A percentile compares a stretch with the other conserved stretches of the same genome.
Conservation (phyloP, 768 basidiomycete genomes). For the Suillus variegatus region DNA sequence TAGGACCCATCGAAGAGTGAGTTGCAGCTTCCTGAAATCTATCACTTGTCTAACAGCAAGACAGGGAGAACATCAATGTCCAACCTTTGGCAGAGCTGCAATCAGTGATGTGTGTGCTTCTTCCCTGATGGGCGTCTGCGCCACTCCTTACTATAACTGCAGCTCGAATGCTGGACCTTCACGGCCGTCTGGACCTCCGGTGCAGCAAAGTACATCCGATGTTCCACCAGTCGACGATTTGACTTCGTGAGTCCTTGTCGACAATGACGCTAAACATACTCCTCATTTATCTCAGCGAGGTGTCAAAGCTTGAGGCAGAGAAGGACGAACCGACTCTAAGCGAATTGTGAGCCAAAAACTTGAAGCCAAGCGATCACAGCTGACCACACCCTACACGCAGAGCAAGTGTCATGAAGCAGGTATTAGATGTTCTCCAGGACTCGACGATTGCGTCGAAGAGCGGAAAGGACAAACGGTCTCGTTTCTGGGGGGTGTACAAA, state of each 20-base stretch:
- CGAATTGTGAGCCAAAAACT: not conserved
- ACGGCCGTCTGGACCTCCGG: not conserved
- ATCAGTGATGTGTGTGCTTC: not conserved
- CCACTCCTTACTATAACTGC: not conserved
- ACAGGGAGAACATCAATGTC: not conserved
- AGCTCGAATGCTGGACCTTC: not conserved
- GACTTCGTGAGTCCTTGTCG: not conserved
- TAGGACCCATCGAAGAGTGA: not conserved
- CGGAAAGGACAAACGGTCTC: not conserved
- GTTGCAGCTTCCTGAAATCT: not conserved
- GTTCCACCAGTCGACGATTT: not conserved
- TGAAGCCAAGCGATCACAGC: not conserved
- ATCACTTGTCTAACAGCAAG: not conserved
- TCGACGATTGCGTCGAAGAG: not conserved
- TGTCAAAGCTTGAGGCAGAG: not conserved
- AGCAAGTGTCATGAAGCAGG: not conserved
- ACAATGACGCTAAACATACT: not conserved
- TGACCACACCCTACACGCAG: not conserved
- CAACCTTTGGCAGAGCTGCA: not conserved
- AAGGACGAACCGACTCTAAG: not conserved
- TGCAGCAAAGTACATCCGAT: not conserved
- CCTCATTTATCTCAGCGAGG: not conserved
- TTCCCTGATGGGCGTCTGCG: not conserved
- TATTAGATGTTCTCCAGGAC: not conserved
- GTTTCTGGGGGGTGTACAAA: conserved; percentile 17